These are phyloP conservation scores for Rhizophora apiculata DNA, from an alignment of 345 rosid genomes.

Conservation along the genomic window DNA sequence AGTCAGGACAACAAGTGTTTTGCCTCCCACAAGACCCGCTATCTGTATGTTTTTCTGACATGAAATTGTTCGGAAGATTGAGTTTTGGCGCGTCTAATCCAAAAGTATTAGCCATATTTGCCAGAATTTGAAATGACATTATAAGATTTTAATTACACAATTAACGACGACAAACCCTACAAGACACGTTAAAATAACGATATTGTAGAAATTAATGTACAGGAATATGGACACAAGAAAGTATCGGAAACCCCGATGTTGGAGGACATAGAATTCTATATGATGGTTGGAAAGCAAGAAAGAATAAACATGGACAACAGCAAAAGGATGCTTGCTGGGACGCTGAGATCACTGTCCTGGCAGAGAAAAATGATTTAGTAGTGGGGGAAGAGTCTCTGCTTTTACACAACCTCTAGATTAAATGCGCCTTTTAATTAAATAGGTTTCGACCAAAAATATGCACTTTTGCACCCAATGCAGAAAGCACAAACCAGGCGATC, in stretches of 20 bases:
- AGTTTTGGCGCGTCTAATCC: too few relatives aligned
- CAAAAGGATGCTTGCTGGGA: conserved; percentile 1
- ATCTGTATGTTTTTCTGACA: too few relatives aligned
- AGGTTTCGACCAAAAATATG: background rate
- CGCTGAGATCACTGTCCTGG: conserved; percentile 14
- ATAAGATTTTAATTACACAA: background rate
- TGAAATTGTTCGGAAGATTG: too few relatives aligned
- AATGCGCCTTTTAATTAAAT: too few relatives aligned
- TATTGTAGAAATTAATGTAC: conserved; percentile 7
- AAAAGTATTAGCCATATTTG: too few relatives aligned
- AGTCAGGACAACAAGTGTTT: too few relatives aligned
- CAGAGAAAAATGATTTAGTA: background rate
- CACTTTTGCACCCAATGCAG: background rate
- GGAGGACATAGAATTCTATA: conserved; percentile 21
- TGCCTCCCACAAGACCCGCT: too few relatives aligned
- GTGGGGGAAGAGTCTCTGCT: conserved; percentile 5
- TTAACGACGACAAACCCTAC: background rate
- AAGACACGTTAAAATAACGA: too few relatives aligned
- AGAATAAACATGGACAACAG: conserved; percentile 27
- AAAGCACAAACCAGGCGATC: background rate
- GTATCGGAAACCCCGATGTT: conserved; percentile 26
- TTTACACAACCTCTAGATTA: background rate
- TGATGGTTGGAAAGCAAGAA: conserved; percentile 4
- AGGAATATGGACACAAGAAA: conserved; percentile 3
- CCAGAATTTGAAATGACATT: background rate